Percentiles rank a stretch among this genome's conserved stretches.
These are phyloP conservation scores for Coemansia sp. DNA, from an alignment of 192 early-diverging fungal species.

Conservation along the genomic window DNA sequence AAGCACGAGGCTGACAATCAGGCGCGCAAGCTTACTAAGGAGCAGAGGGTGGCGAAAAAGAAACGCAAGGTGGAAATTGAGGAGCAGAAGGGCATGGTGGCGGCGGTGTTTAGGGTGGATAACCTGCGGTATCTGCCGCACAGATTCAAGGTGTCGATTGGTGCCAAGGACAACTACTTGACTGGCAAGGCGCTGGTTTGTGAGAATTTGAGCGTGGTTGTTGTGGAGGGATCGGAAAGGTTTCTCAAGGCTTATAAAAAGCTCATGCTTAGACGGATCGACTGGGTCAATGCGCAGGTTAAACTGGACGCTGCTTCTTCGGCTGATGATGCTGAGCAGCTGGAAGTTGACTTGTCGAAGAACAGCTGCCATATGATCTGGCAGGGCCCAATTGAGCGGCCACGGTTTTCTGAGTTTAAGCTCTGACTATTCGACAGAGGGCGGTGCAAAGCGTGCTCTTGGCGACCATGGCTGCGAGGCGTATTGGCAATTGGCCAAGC, in stretches of 20 bases:
- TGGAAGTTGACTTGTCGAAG: constrained; percentile 35
- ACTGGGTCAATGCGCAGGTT: constrained; percentile 69
- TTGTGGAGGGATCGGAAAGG: constrained; percentile 93
- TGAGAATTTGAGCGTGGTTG: constrained; percentile 73
- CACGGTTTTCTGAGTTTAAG: constrained; percentile 77
- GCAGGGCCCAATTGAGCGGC: constrained; percentile 83
- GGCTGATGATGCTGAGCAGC: constrained; percentile 8
- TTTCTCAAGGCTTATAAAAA: constrained; percentile 92
- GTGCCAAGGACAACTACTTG: constrained; percentile 82
- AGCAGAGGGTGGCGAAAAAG: constrained; percentile 78
- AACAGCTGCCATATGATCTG: constrained; percentile 93
- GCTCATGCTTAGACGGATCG: constrained; percentile 92
- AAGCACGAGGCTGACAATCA: constrained; percentile 84
- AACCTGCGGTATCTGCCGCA: constrained; percentile 80
- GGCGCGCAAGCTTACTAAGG: constrained; percentile 83
- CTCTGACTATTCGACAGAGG: constrained; percentile 74
- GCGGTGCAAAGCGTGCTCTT: constrained; percentile 69
- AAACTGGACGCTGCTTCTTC: constrained; percentile 42
- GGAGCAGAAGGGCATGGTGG: constrained; percentile 65
- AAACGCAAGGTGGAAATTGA: constrained; percentile 73
- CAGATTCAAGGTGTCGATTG: constrained; percentile 86
- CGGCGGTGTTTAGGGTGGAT: constrained; percentile 75
- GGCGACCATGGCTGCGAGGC: constrained; percentile 69
- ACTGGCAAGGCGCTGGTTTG: constrained; percentile 80
- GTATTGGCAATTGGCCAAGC: constrained; percentile 86